phyloP scores from a whole-genome alignment of 1,284 basidiomycete species.

The Tremellales sp. region DNA sequence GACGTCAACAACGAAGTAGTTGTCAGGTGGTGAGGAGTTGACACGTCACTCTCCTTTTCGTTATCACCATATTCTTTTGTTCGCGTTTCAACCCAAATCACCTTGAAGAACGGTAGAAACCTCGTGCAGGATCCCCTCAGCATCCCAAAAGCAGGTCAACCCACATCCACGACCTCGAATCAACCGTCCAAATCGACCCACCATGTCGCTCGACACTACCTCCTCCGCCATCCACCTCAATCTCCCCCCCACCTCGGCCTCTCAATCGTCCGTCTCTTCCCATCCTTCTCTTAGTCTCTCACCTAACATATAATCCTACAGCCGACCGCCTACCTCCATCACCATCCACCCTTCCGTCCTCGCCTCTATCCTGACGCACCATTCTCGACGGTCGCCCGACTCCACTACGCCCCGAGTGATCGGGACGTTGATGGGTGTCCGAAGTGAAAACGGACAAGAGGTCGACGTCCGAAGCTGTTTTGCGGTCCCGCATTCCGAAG shows the following conservation, averaged over 20 bases:
- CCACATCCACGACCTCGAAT: not conserved
- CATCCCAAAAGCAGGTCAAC: too few relatives aligned
- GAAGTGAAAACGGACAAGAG: conserved; percentile 64
- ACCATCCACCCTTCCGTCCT: conserved; percentile 89
- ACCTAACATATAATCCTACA: conserved; percentile 11
- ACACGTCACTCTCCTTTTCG: not conserved
- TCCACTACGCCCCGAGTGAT: conserved; percentile 65
- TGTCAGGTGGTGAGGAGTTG: not conserved
- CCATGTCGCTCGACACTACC: conserved; percentile 46
- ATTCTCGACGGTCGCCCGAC: conserved; percentile 76
- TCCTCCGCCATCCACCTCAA: conserved; percentile 47
- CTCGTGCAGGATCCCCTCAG: too few relatives aligned
- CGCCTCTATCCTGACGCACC: conserved; percentile 96
- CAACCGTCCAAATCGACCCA: conserved; percentile 7
- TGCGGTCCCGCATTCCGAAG: conserved; percentile 87
- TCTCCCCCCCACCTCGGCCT: conserved; percentile 39
- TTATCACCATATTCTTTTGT: not conserved
- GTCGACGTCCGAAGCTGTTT: conserved; percentile 74
- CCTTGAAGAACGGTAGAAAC: not conserved
- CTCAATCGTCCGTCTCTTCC: conserved; percentile 29
- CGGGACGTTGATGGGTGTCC: conserved; percentile 86
- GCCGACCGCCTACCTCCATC: conserved; percentile 66
- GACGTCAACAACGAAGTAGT: conserved; percentile 2
- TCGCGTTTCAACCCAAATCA: not conserved
- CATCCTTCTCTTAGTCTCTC: not conserved